Base-by-base conservation (phyloP, 1,284 basidiomycete genomes). In the Sanghuangporus weigelae region DNA sequence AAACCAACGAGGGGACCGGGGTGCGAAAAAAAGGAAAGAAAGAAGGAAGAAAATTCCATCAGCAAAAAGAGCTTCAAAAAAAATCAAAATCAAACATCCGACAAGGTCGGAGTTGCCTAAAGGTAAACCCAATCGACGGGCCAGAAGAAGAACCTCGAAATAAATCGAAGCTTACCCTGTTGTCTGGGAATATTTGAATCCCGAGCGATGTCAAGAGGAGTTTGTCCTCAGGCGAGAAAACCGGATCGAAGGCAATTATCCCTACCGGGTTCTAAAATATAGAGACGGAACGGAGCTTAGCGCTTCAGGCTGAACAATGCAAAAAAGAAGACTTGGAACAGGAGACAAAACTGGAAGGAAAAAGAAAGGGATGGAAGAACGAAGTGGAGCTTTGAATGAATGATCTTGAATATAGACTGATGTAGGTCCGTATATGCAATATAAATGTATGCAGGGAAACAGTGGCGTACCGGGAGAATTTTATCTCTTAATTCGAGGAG, bases 211-310 rank as follows among this genome's bases (percentile, higher is more conserved):
- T 72, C 67, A 91, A 78, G 59, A 89, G 76, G 23, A 70, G 67
- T 48, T 69, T 69, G 71, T 91, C 89, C 68, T 83, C 78, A 26
- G 78, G 78, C 71, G 85, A 80, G 73, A 90, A 89, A 16, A 86
- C 81, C 68, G 89, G 89, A 76, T 91, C 89, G 74, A 84, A 90
- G 31, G 85, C 68, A 66, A 78, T 79, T 61, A 88, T 78, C 31
- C 75, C 73, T 59, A 70, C 71, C 69, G 71, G 75, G 67, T 77
- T 79, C 87, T 89, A 66, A 66, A 61, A 58, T 65, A 53, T 12
- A 31, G 26, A 66, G 60, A 64, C 65, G 71, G 65, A 46, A n/a
- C 67, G 66, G 65, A 64, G 68, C 66, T 68, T 70, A 67, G 50
- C 23, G 10, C 48, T 19, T 19, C 2, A 44, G 12, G 4, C 3